Evolutionary conservation across 2,329 filamentous ascomycete genomes (phyloP).

Genomic region (Harringtonia aguacate): DNA sequence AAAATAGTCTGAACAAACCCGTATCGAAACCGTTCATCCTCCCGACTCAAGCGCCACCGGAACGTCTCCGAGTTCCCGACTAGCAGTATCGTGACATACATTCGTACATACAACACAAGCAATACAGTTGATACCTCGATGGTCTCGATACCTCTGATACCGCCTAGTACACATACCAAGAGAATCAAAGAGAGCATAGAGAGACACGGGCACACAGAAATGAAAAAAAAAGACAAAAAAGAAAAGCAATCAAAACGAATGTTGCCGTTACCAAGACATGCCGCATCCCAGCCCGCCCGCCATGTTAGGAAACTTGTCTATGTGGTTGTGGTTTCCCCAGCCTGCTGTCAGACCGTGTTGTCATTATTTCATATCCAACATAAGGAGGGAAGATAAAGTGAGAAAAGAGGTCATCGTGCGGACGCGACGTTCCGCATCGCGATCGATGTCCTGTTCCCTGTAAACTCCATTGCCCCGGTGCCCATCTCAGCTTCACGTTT

Average conservation of each 20-base stretch:
- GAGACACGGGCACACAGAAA: constrained; percentile 4
- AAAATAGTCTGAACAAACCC: not conserved
- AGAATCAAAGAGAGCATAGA: constrained; percentile 2
- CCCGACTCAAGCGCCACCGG: not conserved
- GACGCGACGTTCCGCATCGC: too few species aligned
- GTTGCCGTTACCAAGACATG: constrained; percentile 1
- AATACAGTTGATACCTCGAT: not conserved
- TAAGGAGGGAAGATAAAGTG: constrained; percentile 5
- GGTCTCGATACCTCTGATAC: not conserved
- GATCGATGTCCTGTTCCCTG: too few species aligned
- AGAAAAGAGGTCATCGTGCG: not conserved
- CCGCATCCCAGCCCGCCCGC: not conserved
- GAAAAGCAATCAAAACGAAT: constrained; percentile 1
- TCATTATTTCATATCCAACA: constrained; percentile 17
- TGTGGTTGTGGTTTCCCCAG: constrained; percentile 5
- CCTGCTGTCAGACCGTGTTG: constrained; percentile 13
- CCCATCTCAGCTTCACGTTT: too few species aligned
- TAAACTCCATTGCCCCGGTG: too few species aligned
- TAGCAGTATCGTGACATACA: not conserved
- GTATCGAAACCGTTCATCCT: not conserved
- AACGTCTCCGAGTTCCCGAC: not conserved
- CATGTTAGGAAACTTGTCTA: constrained; percentile 1
- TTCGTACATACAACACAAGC: not conserved
- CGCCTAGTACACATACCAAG: not conserved
- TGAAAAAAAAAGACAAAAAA: not conserved